Conservation (phyloP, 1,139 yeast genomes). For the Diutina siamensis region DNA sequence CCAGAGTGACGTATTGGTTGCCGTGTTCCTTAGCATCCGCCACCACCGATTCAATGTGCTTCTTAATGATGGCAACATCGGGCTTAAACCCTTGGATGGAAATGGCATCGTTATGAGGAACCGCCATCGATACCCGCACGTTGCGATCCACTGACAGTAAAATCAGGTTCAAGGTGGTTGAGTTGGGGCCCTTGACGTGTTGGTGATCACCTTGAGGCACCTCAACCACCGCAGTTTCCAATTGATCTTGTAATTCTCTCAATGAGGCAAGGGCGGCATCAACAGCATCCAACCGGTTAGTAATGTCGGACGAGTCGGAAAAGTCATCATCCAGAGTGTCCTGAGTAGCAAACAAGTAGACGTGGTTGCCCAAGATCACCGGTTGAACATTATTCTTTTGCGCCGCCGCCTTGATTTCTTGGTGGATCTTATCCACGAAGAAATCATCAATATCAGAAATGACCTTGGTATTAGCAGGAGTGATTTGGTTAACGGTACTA, state of each 20-base stretch:
- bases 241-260: slow-evolving; percentile 45
- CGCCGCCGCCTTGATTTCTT: slow-evolving; percentile 38
- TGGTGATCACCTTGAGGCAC: slow-evolving; percentile 50
- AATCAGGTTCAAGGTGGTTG: slow-evolving; percentile 43
- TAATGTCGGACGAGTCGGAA: slow-evolving; percentile 13
- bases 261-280: slow-evolving; percentile 41
- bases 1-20: slow-evolving; percentile 39
- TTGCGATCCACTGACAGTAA: slow-evolving; percentile 27
- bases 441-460: slow-evolving; percentile 63
- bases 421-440: slow-evolving; percentile 25
- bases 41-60: slow-evolving; percentile 43
- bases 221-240: slow-evolving; percentile 40
- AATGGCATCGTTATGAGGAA: slow-evolving; percentile 39
- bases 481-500: slow-evolving; percentile 54
- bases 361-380: slow-evolving; percentile 37
- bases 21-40: slow-evolving; percentile 49
- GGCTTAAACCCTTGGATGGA: slow-evolving; percentile 49
- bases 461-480: slow-evolving; percentile 53
- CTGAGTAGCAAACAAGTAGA: slow-evolving; percentile 28
- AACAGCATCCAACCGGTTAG: slow-evolving; percentile 32
- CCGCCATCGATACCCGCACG: slow-evolving; percentile 31
- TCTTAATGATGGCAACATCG: slow-evolving; percentile 42
- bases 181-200: slow-evolving; percentile 45
- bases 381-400: slow-evolving; percentile 39
- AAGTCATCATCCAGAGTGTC: slow-evolving; percentile 16